Conservation (phyloP, 2,329 filamentous ascomycete species). For the Paraconiothyrium sp. region DNA sequence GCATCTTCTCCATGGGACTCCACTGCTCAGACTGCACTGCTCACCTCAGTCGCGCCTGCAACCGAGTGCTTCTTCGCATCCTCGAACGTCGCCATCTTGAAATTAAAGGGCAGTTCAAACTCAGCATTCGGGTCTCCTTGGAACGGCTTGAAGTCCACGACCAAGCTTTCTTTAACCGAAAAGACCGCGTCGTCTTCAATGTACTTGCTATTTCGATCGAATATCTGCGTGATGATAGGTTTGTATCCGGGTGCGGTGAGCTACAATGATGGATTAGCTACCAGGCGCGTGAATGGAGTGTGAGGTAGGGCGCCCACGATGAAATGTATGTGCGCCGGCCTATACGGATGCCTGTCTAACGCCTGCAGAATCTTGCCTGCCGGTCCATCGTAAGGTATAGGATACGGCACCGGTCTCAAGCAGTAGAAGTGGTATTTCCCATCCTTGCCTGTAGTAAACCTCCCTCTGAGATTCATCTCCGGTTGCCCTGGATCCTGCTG, state of each 20-base stretch:
- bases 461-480: conserved; percentile 78
- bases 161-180: conserved; percentile 66
- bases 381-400: conserved; percentile 66
- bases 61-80: conserved; percentile 42
- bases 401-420: conserved; percentile 58
- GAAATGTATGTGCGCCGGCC: conserved; percentile 72
- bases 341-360: conserved; percentile 68
- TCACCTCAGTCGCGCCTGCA: conserved; percentile 38
- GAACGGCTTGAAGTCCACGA: conserved; percentile 66
- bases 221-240: conserved; percentile 80
- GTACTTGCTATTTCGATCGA: conserved; percentile 72
- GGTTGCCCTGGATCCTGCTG: conserved; percentile 76
- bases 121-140: conserved; percentile 62
- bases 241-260: conserved; percentile 68
- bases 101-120: conserved; percentile 64
- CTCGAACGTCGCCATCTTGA: conserved; percentile 53
- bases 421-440: conserved; percentile 67
- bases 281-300: not conserved
- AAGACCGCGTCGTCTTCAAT: conserved; percentile 68
- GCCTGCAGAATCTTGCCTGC: conserved; percentile 66
- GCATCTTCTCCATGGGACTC: no score
- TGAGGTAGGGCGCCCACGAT: conserved; percentile 55
- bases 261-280: conserved; percentile 37
- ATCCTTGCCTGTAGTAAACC: conserved; percentile 72
- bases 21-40: conserved; percentile 17